Conservation (phyloP, 2,329 filamentous ascomycete genomes). For the Alternaria sp. region DNA sequence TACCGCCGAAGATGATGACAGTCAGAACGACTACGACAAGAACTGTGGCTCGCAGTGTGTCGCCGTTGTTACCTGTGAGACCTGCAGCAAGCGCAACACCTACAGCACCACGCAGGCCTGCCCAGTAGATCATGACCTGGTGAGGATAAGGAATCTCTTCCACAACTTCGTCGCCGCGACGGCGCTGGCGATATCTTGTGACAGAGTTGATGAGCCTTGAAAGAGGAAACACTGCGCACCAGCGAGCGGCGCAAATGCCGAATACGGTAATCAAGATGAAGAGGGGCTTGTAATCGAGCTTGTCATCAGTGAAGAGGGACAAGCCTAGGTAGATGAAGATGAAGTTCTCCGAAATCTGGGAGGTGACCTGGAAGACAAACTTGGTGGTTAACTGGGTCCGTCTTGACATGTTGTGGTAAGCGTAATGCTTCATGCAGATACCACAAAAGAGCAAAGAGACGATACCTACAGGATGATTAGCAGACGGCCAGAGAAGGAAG, state of each 20-base stretch:
- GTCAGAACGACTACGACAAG: conserved; percentile 96
- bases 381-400: conserved; percentile 97
- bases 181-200: conserved; percentile 81
- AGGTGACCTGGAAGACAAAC: conserved; percentile 93
- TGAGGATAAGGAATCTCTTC: conserved; percentile 91
- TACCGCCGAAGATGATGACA: conserved; percentile 98
- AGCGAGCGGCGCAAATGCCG: conserved; percentile 90
- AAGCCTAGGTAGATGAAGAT: conserved; percentile 99
- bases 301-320: conserved; percentile 89
- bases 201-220: conserved; percentile 91
- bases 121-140: conserved; percentile 99
- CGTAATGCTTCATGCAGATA: conserved; percentile 98
- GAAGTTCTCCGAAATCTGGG: conserved; percentile 97
- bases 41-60: conserved; percentile 90
- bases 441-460: conserved; percentile 97
- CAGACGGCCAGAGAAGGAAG: neutral
- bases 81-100: conserved; percentile 93
- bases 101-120: conserved; percentile 91
- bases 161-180: conserved; percentile 72
- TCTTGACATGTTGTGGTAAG: conserved; percentile 99
- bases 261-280: conserved; percentile 92
- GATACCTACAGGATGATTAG: conserved; percentile 69
- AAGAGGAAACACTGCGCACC: conserved; percentile 92
- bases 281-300: conserved; percentile 88
- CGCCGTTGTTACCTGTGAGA: conserved; percentile 79